Percentiles rank a stretch among this genome's conserved stretches.
Conservation (phyloP, 768 basidiomycete genomes). For the Hypsizygus marmoreus region DNA sequence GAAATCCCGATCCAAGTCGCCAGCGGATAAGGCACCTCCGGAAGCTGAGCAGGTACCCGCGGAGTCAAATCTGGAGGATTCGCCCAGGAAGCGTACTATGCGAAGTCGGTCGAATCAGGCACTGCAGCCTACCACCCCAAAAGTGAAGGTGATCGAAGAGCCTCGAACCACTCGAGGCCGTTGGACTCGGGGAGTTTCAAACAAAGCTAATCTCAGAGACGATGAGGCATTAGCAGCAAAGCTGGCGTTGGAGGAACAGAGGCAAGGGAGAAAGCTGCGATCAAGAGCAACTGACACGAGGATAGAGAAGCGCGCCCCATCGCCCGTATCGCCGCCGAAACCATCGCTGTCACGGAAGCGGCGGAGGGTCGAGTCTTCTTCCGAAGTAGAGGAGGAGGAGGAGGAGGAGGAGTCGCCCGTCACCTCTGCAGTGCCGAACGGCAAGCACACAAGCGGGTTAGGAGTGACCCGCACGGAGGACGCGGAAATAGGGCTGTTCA, state of each 20-base stretch:
- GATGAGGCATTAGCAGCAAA: conserved; percentile 11
- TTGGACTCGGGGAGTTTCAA: conserved; percentile 9
- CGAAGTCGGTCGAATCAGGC: conserved; percentile 15
- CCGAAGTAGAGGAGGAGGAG: conserved; percentile 28
- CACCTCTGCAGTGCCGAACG: conserved; percentile 11
- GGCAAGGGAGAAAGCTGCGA: conserved; percentile 10
- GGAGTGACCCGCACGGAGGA: conserved; percentile 1
- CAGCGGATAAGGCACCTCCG: neutral
- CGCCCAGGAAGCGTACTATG: conserved; percentile 10
- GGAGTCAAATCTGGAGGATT: no score
- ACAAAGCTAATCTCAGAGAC: neutral
- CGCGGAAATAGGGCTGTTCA: conserved; percentile 7
- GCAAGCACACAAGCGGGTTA: conserved; percentile 12
- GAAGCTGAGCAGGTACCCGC: no score
- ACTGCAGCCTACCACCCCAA: neutral
- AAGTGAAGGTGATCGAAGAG: conserved; percentile 2
- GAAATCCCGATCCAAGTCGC: conserved; percentile 13
- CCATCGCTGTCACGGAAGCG: conserved; percentile 42
- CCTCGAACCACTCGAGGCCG: conserved; percentile 13
- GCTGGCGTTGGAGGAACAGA: neutral
- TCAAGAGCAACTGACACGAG: conserved; percentile 11
- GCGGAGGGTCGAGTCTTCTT: conserved; percentile 41
- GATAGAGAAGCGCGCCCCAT: conserved; percentile 11
- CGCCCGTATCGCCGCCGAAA: conserved; percentile 10
- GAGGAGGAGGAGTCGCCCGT: conserved; percentile 8